Conservation (phyloP, 768 basidiomycete genomes). For the Melanogaster broomeanus region DNA sequence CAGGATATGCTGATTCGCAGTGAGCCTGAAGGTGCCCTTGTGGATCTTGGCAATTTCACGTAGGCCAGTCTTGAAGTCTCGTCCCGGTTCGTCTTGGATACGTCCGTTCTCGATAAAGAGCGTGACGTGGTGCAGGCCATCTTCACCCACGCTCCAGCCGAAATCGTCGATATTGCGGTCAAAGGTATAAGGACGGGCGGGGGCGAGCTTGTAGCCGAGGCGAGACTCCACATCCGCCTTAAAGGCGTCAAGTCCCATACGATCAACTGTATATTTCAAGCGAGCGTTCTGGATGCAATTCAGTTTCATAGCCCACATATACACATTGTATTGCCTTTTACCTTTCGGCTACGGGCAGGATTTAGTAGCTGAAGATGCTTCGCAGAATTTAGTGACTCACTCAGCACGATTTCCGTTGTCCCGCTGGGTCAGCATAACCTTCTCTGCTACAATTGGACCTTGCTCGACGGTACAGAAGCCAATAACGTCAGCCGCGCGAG, state of each 20-base stretch:
- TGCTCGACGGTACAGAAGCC: conserved; percentile 93
- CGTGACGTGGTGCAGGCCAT: conserved; percentile 90
- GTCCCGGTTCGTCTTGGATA: conserved; percentile 89
- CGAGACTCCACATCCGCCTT: conserved; percentile 88
- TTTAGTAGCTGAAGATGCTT: background rate
- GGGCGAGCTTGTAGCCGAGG: conserved; percentile 74
- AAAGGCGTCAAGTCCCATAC: conserved; percentile 88
- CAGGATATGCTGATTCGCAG: conserved; percentile 93
- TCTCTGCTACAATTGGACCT: conserved; percentile 84
- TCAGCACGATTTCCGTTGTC: conserved; percentile 95
- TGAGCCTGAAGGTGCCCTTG: conserved; percentile 92
- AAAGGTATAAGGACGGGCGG: conserved; percentile 78
- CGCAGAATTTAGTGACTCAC: conserved; percentile 46
- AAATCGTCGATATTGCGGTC: conserved; percentile 91
- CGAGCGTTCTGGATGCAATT: conserved; percentile 66
- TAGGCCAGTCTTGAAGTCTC: conserved; percentile 90
- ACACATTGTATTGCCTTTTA: conserved; percentile 19
- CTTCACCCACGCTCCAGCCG: conserved; percentile 87
- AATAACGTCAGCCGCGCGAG: conserved; percentile 81
- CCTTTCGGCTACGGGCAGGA: conserved; percentile 51
- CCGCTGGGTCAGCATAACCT: conserved; percentile 89
- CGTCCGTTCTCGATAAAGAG: conserved; percentile 98
- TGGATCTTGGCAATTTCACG: conserved; percentile 92
- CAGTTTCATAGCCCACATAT: conserved; percentile 7
- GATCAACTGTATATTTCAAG: conserved; percentile 96